Conservation (phyloP, 768 basidiomycete species). For the Auricularia auricula-judae region DNA sequence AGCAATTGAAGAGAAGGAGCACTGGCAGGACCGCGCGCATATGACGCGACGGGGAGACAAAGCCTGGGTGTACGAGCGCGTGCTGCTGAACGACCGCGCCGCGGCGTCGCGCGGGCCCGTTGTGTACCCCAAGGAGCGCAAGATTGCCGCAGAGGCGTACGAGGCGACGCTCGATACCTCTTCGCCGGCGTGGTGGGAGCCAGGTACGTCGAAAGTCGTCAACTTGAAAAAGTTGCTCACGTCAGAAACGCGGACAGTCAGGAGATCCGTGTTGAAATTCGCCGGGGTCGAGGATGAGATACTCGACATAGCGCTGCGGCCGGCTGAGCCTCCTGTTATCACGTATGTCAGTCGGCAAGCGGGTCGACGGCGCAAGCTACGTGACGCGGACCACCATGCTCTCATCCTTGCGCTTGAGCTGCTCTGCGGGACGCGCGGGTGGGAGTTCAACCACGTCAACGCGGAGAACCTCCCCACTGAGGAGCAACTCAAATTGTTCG, state of each 20-base stretch:
- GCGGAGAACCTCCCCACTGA: constrained; percentile 64
- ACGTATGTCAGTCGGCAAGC: constrained; percentile 65
- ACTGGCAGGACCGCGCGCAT: constrained; percentile 59
- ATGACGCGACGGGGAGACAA: constrained; percentile 1
- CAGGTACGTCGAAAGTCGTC: constrained; percentile 13
- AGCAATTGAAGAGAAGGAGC: constrained; percentile 52
- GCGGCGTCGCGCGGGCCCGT: constrained; percentile 58
- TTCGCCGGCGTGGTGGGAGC: not conserved
- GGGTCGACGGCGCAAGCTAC: constrained; percentile 37
- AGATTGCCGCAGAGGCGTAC: not conserved
- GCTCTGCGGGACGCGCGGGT: constrained; percentile 32
- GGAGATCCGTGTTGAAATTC: constrained; percentile 54
- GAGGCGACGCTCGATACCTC: not conserved
- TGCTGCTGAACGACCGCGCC: constrained; percentile 63
- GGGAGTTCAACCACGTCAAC: constrained; percentile 50
- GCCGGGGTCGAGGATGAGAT: constrained; percentile 34
- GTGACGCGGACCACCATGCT: constrained; percentile 39
- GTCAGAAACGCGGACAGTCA: constrained; percentile 18
- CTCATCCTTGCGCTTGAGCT: constrained; percentile 34
- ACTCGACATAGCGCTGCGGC: constrained; percentile 20
- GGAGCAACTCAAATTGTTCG: constrained; percentile 55
- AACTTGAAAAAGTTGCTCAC: not conserved
- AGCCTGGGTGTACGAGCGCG: constrained; percentile 62
- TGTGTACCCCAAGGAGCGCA: constrained; percentile 34
- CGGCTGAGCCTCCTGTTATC: constrained; percentile 37